Percentiles rank a stretch among this genome's conserved stretches.
Evolutionary conservation across 139 green algal genomes (phyloP).

Genomic region (Mesotaenium endlicherianum): DNA sequence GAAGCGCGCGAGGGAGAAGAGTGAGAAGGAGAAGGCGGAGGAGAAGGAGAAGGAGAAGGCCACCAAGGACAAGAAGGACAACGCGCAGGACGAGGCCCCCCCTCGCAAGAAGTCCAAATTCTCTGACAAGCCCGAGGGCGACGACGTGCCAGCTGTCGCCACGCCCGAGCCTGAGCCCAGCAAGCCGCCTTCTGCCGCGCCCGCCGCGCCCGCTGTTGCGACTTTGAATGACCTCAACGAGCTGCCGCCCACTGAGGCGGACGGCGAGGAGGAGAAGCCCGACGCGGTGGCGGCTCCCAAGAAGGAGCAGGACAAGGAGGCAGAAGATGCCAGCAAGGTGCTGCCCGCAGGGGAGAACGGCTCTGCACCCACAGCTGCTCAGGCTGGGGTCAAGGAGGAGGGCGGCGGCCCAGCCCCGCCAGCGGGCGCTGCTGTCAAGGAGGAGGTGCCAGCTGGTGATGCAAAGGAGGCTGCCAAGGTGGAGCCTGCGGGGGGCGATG

Average conservation of each 20-base stretch:
- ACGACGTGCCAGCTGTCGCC: too few species aligned
- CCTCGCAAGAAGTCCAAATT: conserved; percentile 3
- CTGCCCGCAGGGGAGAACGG: background rate
- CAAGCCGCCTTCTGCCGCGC: too few species aligned
- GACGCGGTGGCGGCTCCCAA: too few species aligned
- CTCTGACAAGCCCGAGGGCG: too few species aligned
- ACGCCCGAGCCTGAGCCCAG: too few species aligned
- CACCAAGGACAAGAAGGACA: background rate
- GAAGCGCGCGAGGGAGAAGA: conserved; percentile 10
- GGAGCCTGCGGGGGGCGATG: background rate
- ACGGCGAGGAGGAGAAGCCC: too few species aligned
- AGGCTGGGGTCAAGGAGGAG: background rate
- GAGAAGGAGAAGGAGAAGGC: conserved; percentile 14
- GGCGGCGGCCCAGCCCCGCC: too few species aligned
- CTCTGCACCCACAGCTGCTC: background rate
- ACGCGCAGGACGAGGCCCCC: background rate
- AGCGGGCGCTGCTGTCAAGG: too few species aligned
- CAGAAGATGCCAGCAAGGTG: background rate
- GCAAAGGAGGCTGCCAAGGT: background rate
- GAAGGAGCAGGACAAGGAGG: conserved; percentile 1
- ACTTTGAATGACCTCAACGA: too few species aligned
- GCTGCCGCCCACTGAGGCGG: too few species aligned
- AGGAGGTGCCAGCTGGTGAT: background rate
- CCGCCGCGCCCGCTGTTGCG: too few species aligned
- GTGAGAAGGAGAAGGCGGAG: conserved; percentile 17